phyloP scores from a whole-genome alignment of 2,329 filamentous ascomycete species.

The Whalleya microplaca region DNA sequence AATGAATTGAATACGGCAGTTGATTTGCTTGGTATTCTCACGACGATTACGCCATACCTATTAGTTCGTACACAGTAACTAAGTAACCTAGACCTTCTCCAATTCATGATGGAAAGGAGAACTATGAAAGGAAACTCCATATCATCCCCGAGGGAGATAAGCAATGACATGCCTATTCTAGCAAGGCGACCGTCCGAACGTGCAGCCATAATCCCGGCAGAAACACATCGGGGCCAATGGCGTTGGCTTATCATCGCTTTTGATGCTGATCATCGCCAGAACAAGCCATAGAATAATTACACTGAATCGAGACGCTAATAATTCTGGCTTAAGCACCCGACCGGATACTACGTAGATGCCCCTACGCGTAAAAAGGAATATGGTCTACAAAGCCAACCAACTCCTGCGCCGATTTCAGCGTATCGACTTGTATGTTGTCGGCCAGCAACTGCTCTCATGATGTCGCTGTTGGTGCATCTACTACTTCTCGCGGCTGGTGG shows the following conservation, averaged over 20 bases:
- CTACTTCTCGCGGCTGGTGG: conserved; percentile 26
- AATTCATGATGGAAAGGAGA: not conserved
- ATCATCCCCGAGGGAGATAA: conserved; percentile 23
- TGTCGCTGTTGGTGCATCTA: conserved; percentile 27
- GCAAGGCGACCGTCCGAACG: conserved; percentile 17
- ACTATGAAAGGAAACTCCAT: conserved; percentile 11
- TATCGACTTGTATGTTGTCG: conserved; percentile 2
- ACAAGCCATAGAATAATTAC: conserved; percentile 6
- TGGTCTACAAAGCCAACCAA: not conserved
- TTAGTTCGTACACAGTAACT: not conserved
- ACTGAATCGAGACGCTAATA: conserved; percentile 15
- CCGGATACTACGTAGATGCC: too few relatives aligned
- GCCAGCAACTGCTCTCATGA: conserved; percentile 14
- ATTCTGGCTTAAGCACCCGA: too few relatives aligned
- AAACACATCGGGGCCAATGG: conserved; percentile 20
- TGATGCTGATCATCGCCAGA: conserved; percentile 9
- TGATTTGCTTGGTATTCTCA: too few relatives aligned
- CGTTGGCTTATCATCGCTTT: conserved; percentile 17
- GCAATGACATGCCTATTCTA: conserved; percentile 32
- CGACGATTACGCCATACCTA: too few relatives aligned
- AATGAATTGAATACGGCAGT: too few relatives aligned
- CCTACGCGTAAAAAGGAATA: too few relatives aligned
- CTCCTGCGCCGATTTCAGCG: conserved; percentile 8
- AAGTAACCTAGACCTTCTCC: not conserved
- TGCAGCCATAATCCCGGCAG: conserved; percentile 8